These are phyloP conservation scores for Stachybotrys elegans DNA, from an alignment of 2,329 filamentous ascomycete genomes.

Conservation along the genomic window DNA sequence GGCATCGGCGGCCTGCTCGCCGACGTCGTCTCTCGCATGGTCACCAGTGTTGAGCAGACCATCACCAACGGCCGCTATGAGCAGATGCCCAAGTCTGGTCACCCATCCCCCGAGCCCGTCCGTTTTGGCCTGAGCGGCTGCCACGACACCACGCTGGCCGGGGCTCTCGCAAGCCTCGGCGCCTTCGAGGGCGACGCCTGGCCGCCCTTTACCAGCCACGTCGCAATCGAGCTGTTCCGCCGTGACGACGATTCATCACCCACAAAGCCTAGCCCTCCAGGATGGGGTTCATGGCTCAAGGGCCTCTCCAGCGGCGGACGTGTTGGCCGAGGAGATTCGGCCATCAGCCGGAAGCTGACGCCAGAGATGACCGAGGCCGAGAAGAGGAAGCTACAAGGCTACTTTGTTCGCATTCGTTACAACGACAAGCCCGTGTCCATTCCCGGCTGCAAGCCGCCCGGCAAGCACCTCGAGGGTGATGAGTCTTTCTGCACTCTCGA, in stretches of 20 bases:
- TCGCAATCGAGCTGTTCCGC: constrained; percentile 86
- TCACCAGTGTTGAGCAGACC: constrained; percentile 54
- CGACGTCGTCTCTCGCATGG: constrained; percentile 75
- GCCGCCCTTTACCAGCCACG: constrained; percentile 90
- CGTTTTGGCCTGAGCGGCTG: constrained; percentile 80
- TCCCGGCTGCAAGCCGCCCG: constrained; percentile 70
- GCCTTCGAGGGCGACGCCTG: constrained; percentile 69
- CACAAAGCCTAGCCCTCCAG: constrained; percentile 5
- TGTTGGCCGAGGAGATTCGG: constrained; percentile 28
- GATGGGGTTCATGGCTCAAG: constrained; percentile 18
- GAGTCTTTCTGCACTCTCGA: constrained; percentile 86
- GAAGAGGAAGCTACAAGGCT: constrained; percentile 58
- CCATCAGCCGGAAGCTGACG: constrained; percentile 57
- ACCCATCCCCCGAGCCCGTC: constrained; percentile 36
- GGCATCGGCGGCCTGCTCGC: constrained; percentile 83
- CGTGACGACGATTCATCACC: constrained; percentile 32
- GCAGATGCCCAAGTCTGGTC: constrained; percentile 31
- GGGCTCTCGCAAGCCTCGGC: constrained; percentile 70
- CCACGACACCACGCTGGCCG: constrained; percentile 90
- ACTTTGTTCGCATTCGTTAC: constrained; percentile 87
- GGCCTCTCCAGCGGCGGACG: constrained; percentile 15
- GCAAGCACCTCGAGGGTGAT: constrained; percentile 83
- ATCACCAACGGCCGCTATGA: constrained; percentile 50
- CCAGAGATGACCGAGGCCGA: constrained; percentile 52
- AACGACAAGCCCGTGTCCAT: constrained; percentile 80